A percentile compares a stretch with the other conserved stretches of the same genome.
Conservation (phyloP, 805 yeast genomes). For the Candida sphagnicola region DNA sequence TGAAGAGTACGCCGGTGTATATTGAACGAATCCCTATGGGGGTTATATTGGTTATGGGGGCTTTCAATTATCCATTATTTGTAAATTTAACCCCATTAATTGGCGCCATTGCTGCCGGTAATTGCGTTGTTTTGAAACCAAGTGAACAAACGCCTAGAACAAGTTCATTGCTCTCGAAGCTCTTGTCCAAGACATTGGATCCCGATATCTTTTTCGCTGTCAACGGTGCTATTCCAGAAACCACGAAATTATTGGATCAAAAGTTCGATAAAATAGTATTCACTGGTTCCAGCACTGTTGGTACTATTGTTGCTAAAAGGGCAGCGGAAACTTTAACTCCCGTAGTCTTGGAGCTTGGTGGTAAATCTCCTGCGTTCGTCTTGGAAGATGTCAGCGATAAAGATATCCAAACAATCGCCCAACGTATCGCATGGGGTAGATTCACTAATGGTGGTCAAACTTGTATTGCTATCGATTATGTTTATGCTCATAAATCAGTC, state of each 20-base stretch:
- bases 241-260: conserved; percentile 53
- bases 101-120: conserved; percentile 85
- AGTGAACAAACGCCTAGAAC: conserved; percentile 68
- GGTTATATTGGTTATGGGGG: conserved; percentile 64
- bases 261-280: conserved; percentile 79
- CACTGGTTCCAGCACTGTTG: conserved; percentile 82
- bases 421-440: conserved; percentile 73
- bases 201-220: conserved; percentile 57
- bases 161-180: conserved; percentile 47
- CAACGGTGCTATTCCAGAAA: conserved; percentile 66
- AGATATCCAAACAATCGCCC: conserved; percentile 44
- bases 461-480: conserved; percentile 85
- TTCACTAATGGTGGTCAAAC: conserved; percentile 87
- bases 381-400: conserved; percentile 44
- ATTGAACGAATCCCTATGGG: conserved; percentile 50
- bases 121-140: conserved; percentile 72
- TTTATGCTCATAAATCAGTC: conserved; percentile 56
- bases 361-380: conserved; percentile 82
- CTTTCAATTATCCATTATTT: conserved; percentile 76
- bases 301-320: conserved; percentile 67
- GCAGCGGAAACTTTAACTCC: conserved; percentile 89
- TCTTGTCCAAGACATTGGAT: conserved; percentile 54
- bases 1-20: conserved; percentile 25
- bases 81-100: conserved; percentile 62
- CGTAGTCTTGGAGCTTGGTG: conserved; percentile 79